Base-by-base conservation (phyloP, 192 early-diverging fungal species). In the Kappamyces sp. region DNA sequence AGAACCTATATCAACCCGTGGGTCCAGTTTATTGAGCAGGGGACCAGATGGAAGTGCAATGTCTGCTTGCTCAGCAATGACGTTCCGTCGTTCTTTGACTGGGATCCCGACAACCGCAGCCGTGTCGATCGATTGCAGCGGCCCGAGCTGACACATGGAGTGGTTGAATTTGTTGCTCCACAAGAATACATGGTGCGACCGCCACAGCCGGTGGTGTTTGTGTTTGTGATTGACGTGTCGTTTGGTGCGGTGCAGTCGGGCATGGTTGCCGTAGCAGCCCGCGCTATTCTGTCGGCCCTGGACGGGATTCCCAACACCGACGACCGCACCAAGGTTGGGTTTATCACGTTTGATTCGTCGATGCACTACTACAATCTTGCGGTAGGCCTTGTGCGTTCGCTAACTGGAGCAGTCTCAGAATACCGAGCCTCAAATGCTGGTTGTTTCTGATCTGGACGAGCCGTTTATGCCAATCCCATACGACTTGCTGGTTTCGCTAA, bases 171-270 rank as follows among this genome's bases (percentile, higher is more conserved):
- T 74, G 78, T 97, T 59, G 95, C 95, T 13, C 93, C 95, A 3
- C 87, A 88, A 60, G 94, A 97, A 68, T 98, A 98, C 70, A 98
- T 97, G 93, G 87, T 89, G 32, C 87, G 95, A 2, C 95, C 95
- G n/a, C 95, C 95, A 46, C 92, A 95, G 74, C 92, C 95, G 23
- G 86, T 92, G 39, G 90, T 92, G 12, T 86, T 90, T 44, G 76
- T 97, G 49, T 94, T 98, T 73, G 72, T 98, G 13, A 90, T 98
- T 55, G 95, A 98, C 66, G 93, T 98, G 1, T 93, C 92, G 5
- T 87, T 85, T 66, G 76, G 85, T n/a, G 84, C 95, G 5, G 82
- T 96, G 1, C 87, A 93, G 71, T 86, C 85, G 6, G 87, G 90
- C 5, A 87, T 88, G 73, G 75, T 94, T 0, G 90, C 86, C 0